Evolutionary conservation across 2,329 filamentous ascomycete species (phyloP).

Genomic region (Ceratocystis alfenasii): DNA sequence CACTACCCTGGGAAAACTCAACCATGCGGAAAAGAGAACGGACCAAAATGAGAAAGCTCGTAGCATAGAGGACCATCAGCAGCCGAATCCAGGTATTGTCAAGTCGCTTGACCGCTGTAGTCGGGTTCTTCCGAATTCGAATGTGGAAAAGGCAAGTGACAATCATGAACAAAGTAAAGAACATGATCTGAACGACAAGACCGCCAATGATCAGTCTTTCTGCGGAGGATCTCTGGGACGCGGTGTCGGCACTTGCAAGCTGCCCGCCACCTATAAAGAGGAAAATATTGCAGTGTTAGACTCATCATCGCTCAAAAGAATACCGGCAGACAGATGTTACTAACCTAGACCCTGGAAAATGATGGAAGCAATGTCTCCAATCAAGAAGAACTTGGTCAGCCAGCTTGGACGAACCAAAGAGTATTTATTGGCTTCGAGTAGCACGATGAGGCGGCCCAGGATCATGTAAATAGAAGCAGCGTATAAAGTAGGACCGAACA

Average conservation of each 20-base stretch:
- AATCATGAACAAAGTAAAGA: conserved; percentile 42
- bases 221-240: conserved; percentile 26
- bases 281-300: conserved; percentile 33
- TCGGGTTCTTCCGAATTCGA: conserved; percentile 24
- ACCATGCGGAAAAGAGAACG: conserved; percentile 38
- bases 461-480: conserved; percentile 43
- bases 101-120: conserved; percentile 20
- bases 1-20: conserved; percentile 36
- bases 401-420: conserved; percentile 30
- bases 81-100: conserved; percentile 27
- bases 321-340: background rate
- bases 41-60: conserved; percentile 34
- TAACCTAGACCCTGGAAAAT: background rate
- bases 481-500: conserved; percentile 38
- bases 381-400: conserved; percentile 45
- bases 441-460: conserved; percentile 34
- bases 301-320: too few relatives aligned
- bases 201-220: conserved; percentile 40
- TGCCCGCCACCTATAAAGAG: conserved; percentile 39
- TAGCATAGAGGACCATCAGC: conserved; percentile 28
- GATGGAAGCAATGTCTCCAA: conserved; percentile 37
- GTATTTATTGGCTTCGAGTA: conserved; percentile 30
- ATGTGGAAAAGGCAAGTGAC: conserved; percentile 36
- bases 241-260: conserved; percentile 13
- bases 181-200: conserved; percentile 41